Conservation (phyloP, 2,329 filamentous ascomycete genomes). For the Penicillium sumatraense region DNA sequence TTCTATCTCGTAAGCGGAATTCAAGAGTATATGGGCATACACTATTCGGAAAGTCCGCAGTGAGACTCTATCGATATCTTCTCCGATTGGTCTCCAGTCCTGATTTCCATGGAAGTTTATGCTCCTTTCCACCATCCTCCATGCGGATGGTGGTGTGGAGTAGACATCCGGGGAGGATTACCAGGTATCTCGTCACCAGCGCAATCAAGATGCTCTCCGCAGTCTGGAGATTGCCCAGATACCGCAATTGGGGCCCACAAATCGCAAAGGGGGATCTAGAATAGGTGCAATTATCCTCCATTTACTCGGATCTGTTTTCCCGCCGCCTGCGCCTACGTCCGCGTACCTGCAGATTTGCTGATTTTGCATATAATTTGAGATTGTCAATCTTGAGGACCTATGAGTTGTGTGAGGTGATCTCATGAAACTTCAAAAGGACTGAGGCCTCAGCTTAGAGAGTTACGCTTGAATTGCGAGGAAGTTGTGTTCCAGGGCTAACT, state of each 20-base stretch:
- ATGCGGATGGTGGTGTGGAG: conserved; percentile 25
- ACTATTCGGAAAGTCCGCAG: not conserved
- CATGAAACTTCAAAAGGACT: too few species aligned
- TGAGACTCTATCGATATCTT: not conserved
- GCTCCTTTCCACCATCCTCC: conserved; percentile 16
- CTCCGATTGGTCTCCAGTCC: conserved; percentile 26
- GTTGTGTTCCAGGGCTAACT: not conserved
- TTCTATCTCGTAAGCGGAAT: not conserved
- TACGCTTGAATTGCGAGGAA: not conserved
- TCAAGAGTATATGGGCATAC: not conserved
- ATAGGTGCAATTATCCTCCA: conserved; percentile 1
- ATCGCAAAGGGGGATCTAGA: not conserved
- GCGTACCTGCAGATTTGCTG: too few species aligned
- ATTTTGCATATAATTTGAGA: too few species aligned
- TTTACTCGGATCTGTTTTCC: conserved; percentile 5
- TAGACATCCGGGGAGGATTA: conserved; percentile 30
- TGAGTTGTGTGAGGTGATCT: too few species aligned
- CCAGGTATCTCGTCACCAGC: conserved; percentile 19
- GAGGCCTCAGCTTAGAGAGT: too few species aligned
- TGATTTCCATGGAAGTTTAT: conserved; percentile 8
- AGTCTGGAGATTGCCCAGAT: conserved; percentile 13
- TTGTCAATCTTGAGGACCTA: too few species aligned
- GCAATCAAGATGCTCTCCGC: conserved; percentile 6
- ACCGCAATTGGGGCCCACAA: conserved; percentile 22
- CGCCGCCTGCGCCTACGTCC: too few species aligned